Evolutionary conservation across 108 stramenopile genomes (phyloP).

Genomic region (Craspedostauros australis): DNA sequence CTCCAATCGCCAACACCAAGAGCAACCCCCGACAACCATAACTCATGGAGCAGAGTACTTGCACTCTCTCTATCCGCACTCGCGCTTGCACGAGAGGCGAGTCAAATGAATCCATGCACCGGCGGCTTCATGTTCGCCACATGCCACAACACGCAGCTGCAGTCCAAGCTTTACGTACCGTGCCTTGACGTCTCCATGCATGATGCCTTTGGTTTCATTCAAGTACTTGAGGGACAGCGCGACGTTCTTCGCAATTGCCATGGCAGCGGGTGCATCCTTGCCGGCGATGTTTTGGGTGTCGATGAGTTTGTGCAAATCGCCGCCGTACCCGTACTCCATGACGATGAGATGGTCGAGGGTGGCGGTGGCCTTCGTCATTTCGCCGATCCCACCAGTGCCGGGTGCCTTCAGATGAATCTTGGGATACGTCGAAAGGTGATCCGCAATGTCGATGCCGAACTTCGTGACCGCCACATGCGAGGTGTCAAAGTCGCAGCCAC

Average conservation of each 20-base stretch:
- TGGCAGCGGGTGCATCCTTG: constrained; percentile 6
- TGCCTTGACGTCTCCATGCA: constrained; percentile 17
- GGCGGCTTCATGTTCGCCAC: too few species aligned
- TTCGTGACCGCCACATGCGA: background rate
- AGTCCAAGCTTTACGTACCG: too few species aligned
- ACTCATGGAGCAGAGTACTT: too few species aligned
- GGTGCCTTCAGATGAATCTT: background rate
- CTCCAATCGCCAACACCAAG: too few species aligned
- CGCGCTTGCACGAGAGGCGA: too few species aligned
- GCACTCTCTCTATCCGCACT: too few species aligned
- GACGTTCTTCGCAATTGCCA: constrained; percentile 4
- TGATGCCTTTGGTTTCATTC: constrained; percentile 13
- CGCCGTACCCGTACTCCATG: constrained; percentile 15
- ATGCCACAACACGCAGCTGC: too few species aligned
- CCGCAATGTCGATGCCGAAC: background rate
- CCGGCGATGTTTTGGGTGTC: constrained; percentile 18
- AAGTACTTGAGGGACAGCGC: constrained; percentile 12
- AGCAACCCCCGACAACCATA: too few species aligned
- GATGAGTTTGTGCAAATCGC: constrained; percentile 10
- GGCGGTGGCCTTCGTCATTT: too few species aligned
- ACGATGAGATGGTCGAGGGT: constrained; percentile 11
- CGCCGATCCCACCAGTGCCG: background rate
- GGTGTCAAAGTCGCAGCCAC: background rate
- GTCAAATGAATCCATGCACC: too few species aligned
- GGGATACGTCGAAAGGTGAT: constrained; percentile 3